phyloP scores from a whole-genome alignment of 805 yeast genomes.

The Saccharomycopsis vini region DNA sequence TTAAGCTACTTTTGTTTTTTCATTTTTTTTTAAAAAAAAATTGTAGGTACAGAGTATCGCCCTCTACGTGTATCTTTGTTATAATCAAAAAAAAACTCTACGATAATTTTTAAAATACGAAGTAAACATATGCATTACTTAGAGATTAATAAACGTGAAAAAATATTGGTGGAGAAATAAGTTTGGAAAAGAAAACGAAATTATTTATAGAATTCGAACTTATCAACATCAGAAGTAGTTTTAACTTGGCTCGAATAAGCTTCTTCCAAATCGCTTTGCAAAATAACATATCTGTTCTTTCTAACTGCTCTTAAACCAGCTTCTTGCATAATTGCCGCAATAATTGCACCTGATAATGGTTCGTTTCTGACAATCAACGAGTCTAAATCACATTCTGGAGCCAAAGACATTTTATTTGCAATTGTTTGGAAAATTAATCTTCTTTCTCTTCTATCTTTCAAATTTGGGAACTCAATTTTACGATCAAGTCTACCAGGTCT shows the following conservation, averaged over 20 bases:
- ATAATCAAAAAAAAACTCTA: too few species aligned
- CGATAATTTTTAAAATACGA: too few species aligned
- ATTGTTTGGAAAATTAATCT: constrained; percentile 92
- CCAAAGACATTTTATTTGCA: constrained; percentile 94
- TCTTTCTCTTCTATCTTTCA: constrained; percentile 96
- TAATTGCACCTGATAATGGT: constrained; percentile 93
- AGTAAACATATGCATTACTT: too few species aligned
- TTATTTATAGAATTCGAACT: constrained; percentile 92
- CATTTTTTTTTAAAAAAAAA: too few species aligned
- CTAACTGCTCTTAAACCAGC: constrained; percentile 98
- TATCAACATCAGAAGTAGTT: constrained; percentile 90
- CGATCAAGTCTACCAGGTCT: constrained; percentile 98
- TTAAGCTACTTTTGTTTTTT: too few species aligned
- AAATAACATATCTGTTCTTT: constrained; percentile 92
- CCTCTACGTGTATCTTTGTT: too few species aligned
- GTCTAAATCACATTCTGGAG: constrained; percentile 96
- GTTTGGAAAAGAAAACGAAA: too few species aligned
- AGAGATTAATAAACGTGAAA: too few species aligned
- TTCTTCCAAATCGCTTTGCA: constrained; percentile 94
- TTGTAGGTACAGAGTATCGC: too few species aligned
- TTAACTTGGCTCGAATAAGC: constrained; percentile 96
- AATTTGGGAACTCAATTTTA: constrained; percentile 93
- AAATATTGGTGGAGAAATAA: too few species aligned
- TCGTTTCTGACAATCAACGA: constrained; percentile 91
- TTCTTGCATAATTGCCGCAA: constrained; percentile 99